Evolutionary conservation across 2,329 filamentous ascomycete species (phyloP), one percentile per base, ranked within the genome.

Genomic region (Xylariaceae sp.): DNA sequence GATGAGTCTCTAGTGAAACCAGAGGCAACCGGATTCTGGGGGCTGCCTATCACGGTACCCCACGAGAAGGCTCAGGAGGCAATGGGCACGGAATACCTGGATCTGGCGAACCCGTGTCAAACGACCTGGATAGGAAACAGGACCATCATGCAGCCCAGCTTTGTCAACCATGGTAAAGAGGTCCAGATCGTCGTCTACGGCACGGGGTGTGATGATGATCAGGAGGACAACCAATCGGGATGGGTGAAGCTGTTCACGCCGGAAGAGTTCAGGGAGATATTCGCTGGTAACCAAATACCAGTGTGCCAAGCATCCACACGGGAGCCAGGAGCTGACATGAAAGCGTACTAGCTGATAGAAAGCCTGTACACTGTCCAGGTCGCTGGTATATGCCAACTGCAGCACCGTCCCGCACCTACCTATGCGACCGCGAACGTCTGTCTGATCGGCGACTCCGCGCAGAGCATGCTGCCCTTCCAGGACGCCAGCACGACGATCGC

Each of bases 301-400:
- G 61, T 60, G 3, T 70, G 67, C 44, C 66, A 62, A 20, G 65
- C 66, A 26, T 26, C 9, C 23, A 26, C 9, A 9, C 23, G 23
- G 4, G 23, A 4, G 9, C 23, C 23, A 26, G 9, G 9, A 26
- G 23, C 9, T 26, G 23, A 26, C 23, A 26, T 26, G 23, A 26
- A 9, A n/a, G n/a, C n/a, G 23, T 7, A 7, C 7, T 20, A 71
- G 70, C 64, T 71, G 14, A 65, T 71, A 40, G 60, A 66, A 45
- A 69, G 64, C 41, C 49, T 69, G 9, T 71, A 71, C 43, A 71
- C 70, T 1, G 63, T 71, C 16, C 69, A 71, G 40, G 61, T 71
- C 21, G 59, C 69, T 2, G 67, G 65, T 0, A 61, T 70, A 21
- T 65, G 62, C 19, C 65, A 68, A 21, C 63, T 67, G 48, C 62